Evolutionary conservation across 176 grass and related monocot genomes (phyloP).

Genomic region (Carex cristatella): DNA sequence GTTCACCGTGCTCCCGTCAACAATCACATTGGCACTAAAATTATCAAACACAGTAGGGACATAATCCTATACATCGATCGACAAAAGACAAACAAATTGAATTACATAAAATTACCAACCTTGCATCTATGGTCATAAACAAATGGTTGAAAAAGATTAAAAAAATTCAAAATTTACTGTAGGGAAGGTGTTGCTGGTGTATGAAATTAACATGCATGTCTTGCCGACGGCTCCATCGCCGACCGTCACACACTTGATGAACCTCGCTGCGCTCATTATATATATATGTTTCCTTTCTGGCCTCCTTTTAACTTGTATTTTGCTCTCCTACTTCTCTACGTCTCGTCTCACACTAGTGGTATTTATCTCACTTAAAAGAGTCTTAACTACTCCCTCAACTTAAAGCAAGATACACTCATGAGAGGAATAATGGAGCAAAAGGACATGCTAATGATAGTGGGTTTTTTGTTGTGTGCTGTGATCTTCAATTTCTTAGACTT

Average conservation of each 20-base stretch:
- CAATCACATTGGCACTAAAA: conserved; percentile 38
- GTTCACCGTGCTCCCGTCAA: conserved; percentile 35
- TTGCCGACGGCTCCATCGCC: conserved; percentile 48
- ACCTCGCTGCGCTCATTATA: conserved; percentile 44
- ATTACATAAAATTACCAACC: not conserved
- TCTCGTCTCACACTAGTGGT: conserved; percentile 7
- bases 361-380: conserved; percentile 31
- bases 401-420: conserved; percentile 20
- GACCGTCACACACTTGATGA: conserved; percentile 51
- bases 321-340: not conserved
- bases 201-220: conserved; percentile 55
- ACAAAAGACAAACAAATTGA: conserved; percentile 9
- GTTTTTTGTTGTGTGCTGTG: not conserved
- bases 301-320: not conserved
- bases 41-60: conserved; percentile 40
- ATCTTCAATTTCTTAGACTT: not conserved
- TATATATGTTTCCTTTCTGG: not conserved
- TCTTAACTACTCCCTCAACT: conserved; percentile 28
- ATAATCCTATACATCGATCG: conserved; percentile 24
- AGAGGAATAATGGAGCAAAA: not conserved
- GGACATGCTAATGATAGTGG: conserved; percentile 23
- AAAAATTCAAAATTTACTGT: conserved; percentile 15
- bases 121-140: not conserved
- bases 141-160: not conserved
- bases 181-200: conserved; percentile 53